Evolutionary conservation across 306 rosid genomes (phyloP), one percentile per base, ranked within the genome.

Genomic region (Bauhinia variegata): DNA sequence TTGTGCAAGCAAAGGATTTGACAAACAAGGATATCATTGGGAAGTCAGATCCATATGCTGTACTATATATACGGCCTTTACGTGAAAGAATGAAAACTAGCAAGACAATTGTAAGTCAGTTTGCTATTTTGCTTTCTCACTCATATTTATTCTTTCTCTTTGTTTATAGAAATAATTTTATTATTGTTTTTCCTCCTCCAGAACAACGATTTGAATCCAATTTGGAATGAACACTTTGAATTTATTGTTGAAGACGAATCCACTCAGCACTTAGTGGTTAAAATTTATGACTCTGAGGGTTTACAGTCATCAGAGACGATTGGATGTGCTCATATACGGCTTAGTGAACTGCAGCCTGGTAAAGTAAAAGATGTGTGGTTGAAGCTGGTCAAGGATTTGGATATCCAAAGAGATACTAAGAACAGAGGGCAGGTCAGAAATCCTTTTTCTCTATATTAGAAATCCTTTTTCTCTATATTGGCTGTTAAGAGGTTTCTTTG

Each of bases 221-320:
- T 95, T 55, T 95, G 97, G 99, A 95, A 95, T 38, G 97, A 95
- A 43, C 99, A 95, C 87, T 95, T 82, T 5, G 97, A 95, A 68
- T 90, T 86, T 74, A 58, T 88, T 32, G 92, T 95, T 61, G 99
- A 95, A 85, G 99, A 95, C 73, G 85, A 43, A 48, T 75, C 95
- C 66, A 95, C 99, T 71, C 99, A 95, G 56, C 86, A 86, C 76
- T 78, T 95, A 75, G 75, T 50, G 54, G 92, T 95, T 54, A 95
- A 88, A 77, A 63, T 90, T 47, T 88, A 63, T 72, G 99, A 95
- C 60, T 61, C 83, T 47, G 99, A 95, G 77, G 92, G 97, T 4
- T 15, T 95, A 73, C 91, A 85, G 86, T 30, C 86, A 4, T 80
- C 99, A 43, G 99, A 95, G 67, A 79, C 85, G 54, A 56, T 95